Evolutionary conservation across 2,329 filamentous ascomycete genomes (phyloP).

Genomic region (Botrytis medusae): DNA sequence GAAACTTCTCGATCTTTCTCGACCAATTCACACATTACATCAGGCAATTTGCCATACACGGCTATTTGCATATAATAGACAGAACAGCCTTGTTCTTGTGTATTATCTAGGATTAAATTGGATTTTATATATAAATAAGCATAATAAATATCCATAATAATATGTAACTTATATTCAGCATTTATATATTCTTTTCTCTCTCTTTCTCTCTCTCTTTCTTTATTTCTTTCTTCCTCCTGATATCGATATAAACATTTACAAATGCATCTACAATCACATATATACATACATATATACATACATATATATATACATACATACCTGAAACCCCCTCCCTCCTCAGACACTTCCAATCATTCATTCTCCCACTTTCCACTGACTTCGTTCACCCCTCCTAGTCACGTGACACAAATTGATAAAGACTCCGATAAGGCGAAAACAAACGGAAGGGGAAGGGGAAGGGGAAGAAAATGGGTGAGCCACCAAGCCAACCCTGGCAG

Average conservation of each 20-base stretch:
- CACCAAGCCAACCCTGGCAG: not conserved
- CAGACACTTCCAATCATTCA: not conserved
- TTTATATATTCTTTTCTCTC: not conserved
- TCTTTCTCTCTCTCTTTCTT: not conserved
- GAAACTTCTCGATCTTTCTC: slow-evolving; percentile 24
- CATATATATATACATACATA: not conserved
- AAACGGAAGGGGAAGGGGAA: not conserved
- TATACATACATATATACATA: no score
- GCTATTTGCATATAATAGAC: not conserved
- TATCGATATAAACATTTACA: not conserved
- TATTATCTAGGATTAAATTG: not conserved
- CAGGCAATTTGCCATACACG: not conserved
- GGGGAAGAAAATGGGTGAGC: not conserved
- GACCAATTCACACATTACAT: not conserved
- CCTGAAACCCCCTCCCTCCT: not conserved
- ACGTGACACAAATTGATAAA: not conserved
- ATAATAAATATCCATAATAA: not conserved
- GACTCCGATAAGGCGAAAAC: not conserved
- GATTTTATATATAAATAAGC: not conserved
- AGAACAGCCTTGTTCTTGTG: not conserved
- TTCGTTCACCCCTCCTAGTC: not conserved
- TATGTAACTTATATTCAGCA: accelerated
- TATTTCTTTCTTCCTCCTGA: no score
- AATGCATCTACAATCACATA: no score
- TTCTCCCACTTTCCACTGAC: slow-evolving; percentile 6